Conservation (phyloP, 2,329 filamentous ascomycete genomes). For the Zasmidium citrigriseum region DNA sequence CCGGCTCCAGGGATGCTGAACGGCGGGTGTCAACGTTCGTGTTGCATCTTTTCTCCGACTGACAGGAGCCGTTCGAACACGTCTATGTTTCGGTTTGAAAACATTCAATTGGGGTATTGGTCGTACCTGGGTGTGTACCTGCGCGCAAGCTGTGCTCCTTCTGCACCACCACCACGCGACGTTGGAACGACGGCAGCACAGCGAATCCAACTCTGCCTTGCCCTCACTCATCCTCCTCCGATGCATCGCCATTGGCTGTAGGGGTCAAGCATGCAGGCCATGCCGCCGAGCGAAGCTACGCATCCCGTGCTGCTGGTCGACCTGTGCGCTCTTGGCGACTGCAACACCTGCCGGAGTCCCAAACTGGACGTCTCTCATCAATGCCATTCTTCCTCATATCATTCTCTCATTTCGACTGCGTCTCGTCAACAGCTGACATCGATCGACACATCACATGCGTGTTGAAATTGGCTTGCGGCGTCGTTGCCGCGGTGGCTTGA, state of each 20-base stretch:
- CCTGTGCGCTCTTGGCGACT: background rate
- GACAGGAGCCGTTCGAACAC: no score
- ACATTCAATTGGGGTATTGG: no score
- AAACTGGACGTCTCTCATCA: no score
- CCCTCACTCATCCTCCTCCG: background rate
- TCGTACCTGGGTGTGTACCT: background rate
- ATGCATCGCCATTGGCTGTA: background rate
- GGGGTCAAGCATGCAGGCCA: background rate
- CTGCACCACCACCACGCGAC: background rate
- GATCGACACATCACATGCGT: background rate
- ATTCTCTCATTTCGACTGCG: background rate
- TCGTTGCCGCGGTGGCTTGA: background rate
- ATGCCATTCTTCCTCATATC: no score
- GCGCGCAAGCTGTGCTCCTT: background rate
- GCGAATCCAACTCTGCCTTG: no score
- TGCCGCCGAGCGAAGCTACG: background rate
- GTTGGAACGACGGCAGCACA: background rate
- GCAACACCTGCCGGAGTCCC: no score
- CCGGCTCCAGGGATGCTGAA: background rate
- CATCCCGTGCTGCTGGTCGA: background rate
- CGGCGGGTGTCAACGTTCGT: background rate
- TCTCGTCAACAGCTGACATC: background rate
- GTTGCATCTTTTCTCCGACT: no score
- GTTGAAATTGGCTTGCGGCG: background rate
- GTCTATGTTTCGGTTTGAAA: no score